Evolutionary conservation across 75 land plant genomes (phyloP), one percentile per base, ranked within the genome.

Genomic region (Pinus albicaulis): DNA sequence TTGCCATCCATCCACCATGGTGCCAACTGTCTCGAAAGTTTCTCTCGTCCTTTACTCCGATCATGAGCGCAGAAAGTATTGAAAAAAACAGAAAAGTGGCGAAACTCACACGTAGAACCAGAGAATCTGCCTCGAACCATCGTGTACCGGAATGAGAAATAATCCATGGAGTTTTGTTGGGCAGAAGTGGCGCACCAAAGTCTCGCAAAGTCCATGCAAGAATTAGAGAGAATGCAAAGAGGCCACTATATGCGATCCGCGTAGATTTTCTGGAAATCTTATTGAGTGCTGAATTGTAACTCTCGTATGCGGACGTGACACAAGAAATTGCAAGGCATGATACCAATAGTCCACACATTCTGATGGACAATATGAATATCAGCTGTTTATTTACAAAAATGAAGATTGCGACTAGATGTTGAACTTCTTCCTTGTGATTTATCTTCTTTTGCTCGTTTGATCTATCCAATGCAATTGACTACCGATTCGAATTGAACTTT

Each of bases 1-100:
- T 97, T 66, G 80, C 92, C 80, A 86, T 87, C 99, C 99, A 97
- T 72, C 98, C 98, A 68, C 98, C 99, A 91, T 97, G 99, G 41
- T 97, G 99, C 99, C 87, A 86, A 52, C 89, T 80, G 81, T 94
- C 99, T 19, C 98, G 87, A 66, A 79, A 85, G 72, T 97, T 98
- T 80, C 87, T 95, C 76, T 91, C 98, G 79, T 97, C 89, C 87
- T 94, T 97, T 7, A 97, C 92, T 71, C 99, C 95, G 82, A 97
- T 97, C 99, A 97, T 90, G 60, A 97, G 62, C 22, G 89, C 74
- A 20, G 99, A 90, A 81, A 94, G 82, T 31, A 82, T 57, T 11
- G 78, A 74, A 72, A 94, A 97, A 76, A 94, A 97, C 85, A 97
- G 71, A 81, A 94, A 97, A 80, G 85, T 94, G 53, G 98, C 99